Conservation (phyloP, 2,329 filamentous ascomycete species). For the Metarhizium brunneum region DNA sequence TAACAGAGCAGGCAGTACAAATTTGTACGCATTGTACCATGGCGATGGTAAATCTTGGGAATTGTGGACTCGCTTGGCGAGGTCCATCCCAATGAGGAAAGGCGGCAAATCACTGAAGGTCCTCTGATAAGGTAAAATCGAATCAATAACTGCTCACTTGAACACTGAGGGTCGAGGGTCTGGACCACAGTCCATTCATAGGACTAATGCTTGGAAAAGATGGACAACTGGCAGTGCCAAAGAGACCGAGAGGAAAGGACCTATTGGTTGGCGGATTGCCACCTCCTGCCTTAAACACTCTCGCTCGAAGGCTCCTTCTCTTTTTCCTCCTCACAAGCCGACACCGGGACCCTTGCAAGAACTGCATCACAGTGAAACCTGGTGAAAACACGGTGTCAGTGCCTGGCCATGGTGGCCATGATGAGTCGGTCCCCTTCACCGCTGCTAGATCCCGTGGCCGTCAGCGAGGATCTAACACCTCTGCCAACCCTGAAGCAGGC, state of each 20-base stretch:
- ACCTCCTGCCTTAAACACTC: not conserved
- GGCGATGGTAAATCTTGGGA: not conserved
- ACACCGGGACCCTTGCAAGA: not conserved
- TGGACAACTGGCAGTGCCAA: not conserved
- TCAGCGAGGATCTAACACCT: conserved; percentile 49
- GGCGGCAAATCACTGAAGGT: not conserved
- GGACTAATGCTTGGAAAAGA: not conserved
- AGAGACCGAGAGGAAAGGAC: not conserved
- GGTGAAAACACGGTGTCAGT: not conserved
- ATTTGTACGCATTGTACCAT: no score
- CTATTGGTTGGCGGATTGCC: not conserved
- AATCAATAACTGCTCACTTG: not conserved
- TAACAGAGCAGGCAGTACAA: no score
- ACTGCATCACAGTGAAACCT: not conserved
- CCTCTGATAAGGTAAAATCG: not conserved
- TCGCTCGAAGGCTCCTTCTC: not conserved
- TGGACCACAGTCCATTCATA: not conserved
- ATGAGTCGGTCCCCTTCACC: conserved; percentile 33
- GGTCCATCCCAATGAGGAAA: not conserved
- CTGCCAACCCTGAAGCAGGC: conserved; percentile 49
- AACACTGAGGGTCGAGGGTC: not conserved
- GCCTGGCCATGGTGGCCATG: conserved; percentile 8
- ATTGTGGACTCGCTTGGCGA: not conserved
- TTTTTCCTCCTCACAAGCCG: not conserved
- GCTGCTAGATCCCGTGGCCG: conserved; percentile 37